Percentiles rank a stretch among this genome's conserved stretches.
These are phyloP conservation scores for Tinospora cordifolia DNA, from an alignment of 164 flowering plant species.

Conservation along the genomic window DNA sequence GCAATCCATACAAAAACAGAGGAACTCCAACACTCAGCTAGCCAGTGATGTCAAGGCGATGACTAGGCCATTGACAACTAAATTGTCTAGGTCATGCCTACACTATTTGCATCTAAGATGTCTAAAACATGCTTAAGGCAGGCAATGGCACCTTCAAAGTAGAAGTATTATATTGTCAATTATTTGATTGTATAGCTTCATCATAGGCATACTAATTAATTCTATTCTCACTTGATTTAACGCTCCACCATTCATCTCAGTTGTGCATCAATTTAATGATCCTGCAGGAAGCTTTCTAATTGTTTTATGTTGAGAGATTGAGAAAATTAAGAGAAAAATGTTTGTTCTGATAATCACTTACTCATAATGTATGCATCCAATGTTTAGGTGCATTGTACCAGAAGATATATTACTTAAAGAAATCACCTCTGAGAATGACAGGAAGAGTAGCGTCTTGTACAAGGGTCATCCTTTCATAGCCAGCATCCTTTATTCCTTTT, in stretches of 20 bases:
- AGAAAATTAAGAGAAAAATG: not conserved
- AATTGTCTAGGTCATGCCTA: no score
- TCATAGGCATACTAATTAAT: no score
- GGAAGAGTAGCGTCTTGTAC: constrained; percentile 98
- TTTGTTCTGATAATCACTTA: not conserved
- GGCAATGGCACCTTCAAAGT: no score
- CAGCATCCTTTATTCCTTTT: constrained; percentile 84
- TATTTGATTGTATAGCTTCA: no score
- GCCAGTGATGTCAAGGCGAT: not conserved
- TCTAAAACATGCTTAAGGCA: no score
- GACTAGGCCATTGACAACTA: no score
- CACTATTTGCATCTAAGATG: no score
- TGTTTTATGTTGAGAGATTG: not conserved
- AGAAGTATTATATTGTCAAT: no score
- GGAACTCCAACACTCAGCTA: not conserved
- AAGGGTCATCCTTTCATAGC: constrained; percentile 89
- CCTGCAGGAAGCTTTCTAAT: not conserved
- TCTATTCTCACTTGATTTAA: no score
- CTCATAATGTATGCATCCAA: not conserved
- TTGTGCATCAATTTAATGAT: not conserved
- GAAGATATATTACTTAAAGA: not conserved
- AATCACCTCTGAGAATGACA: constrained; percentile 74
- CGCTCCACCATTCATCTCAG: no score
- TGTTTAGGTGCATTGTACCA: not conserved
- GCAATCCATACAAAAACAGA: not conserved